Evolutionary conservation across 2,329 filamentous ascomycete species (phyloP).

Genomic region (Phialemoniopsis sp.): DNA sequence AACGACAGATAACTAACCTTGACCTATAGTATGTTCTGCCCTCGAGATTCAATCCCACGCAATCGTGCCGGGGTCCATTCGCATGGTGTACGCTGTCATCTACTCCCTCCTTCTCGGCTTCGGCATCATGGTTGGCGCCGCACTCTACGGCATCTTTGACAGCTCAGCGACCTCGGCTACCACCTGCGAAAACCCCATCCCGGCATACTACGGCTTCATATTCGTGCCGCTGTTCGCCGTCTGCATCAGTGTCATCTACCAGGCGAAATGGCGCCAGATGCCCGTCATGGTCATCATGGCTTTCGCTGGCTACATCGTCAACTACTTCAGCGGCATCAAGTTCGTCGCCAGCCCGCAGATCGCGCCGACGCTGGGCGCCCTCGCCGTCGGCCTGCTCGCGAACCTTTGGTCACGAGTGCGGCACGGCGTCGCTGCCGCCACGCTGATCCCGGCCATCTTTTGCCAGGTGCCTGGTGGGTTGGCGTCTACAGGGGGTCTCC

Average conservation of each 20-base stretch:
- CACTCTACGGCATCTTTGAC: constrained; percentile 58
- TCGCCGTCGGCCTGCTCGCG: constrained; percentile 71
- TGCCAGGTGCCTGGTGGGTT: constrained; percentile 61
- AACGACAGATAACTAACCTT: too few species aligned
- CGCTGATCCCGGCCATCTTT: constrained; percentile 84
- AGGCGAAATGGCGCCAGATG: constrained; percentile 74
- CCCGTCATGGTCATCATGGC: constrained; percentile 74
- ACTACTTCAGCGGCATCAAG: constrained; percentile 30
- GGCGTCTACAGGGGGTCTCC: constrained; percentile 56
- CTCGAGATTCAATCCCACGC: constrained; percentile 65
- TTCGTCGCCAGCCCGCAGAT: constrained; percentile 71
- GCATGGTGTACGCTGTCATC: constrained; percentile 69
- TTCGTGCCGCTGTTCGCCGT: constrained; percentile 67
- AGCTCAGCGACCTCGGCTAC: constrained; percentile 40
- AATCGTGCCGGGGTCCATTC: constrained; percentile 64
- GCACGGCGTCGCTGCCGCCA: constrained; percentile 77
- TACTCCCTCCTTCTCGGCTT: constrained; percentile 69
- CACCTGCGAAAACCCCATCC: constrained; percentile 38
- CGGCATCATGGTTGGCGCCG: constrained; percentile 62
- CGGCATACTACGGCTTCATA: constrained; percentile 43
- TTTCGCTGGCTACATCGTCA: constrained; percentile 69
- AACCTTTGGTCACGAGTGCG: constrained; percentile 76
- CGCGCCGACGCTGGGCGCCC: constrained; percentile 71
- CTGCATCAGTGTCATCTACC: constrained; percentile 58
- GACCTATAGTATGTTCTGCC: constrained; percentile 25